Conservation (phyloP, 805 yeast species). For the Barnettozyma sp. region DNA sequence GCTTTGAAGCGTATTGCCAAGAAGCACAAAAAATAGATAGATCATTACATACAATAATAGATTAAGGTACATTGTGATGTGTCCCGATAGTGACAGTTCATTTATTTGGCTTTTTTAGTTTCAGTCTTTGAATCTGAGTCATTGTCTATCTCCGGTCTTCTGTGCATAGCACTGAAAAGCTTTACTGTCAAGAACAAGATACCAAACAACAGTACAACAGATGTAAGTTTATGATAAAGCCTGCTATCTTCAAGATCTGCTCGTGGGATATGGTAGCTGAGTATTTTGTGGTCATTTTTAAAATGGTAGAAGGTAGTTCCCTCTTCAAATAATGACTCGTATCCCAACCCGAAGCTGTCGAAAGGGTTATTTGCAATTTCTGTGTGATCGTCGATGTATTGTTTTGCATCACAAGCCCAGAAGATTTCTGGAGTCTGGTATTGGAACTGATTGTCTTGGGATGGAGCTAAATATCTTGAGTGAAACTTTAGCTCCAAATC, state of each 20-base stretch:
- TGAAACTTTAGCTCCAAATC: conserved; percentile 39
- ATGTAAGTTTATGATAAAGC: conserved; percentile 31
- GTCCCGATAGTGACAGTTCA: too few relatives aligned
- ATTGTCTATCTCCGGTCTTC: too few relatives aligned
- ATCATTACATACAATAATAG: neutral
- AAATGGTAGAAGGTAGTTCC: conserved; percentile 38
- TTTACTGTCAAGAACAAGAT: conserved; percentile 28
- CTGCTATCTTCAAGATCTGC: conserved; percentile 29
- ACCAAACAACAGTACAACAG: conserved; percentile 29
- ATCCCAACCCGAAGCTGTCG: conserved; percentile 35
- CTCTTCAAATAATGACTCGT: conserved; percentile 40
- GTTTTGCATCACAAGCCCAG: conserved; percentile 41
- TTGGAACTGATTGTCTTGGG: conserved; percentile 16
- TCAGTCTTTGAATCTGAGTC: conserved; percentile 9
- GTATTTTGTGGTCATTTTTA: conserved; percentile 6
- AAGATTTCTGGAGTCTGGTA: conserved; percentile 37
- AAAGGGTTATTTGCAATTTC: conserved; percentile 30
- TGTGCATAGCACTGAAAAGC: conserved; percentile 9
- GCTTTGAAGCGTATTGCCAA: conserved; percentile 87
- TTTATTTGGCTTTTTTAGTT: neutral
- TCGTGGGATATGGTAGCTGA: conserved; percentile 35
- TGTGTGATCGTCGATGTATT: conserved; percentile 20
- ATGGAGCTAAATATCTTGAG: conserved; percentile 43
- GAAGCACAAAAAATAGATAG: conserved; percentile 56
- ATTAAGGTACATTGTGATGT: conserved; percentile 1